Percentiles rank a stretch among this genome's conserved stretches.
phyloP scores from a whole-genome alignment of 2,329 filamentous ascomycete species.

The Fusarium avenaceum region DNA sequence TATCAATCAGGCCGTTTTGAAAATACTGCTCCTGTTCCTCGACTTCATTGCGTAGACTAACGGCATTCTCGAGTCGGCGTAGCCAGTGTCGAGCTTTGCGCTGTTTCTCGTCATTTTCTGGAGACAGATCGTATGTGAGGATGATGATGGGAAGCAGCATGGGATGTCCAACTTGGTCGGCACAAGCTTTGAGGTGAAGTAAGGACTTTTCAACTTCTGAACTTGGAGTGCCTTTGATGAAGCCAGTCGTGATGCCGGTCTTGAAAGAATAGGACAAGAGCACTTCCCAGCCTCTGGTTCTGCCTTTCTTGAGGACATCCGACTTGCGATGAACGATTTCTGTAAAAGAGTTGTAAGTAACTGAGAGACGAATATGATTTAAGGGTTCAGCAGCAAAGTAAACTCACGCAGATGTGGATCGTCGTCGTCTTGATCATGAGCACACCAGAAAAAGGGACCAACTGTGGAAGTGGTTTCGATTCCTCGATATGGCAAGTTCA shows the following conservation, averaged over 20 bases:
- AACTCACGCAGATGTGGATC: slow-evolving; percentile 69
- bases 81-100: slow-evolving; percentile 74
- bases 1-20: slow-evolving; percentile 65
- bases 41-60: slow-evolving; percentile 72
- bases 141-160: slow-evolving; percentile 71
- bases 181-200: slow-evolving; percentile 64
- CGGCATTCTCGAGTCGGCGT: slow-evolving; percentile 70
- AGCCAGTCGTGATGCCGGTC: slow-evolving; percentile 70
- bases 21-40: slow-evolving; percentile 69
- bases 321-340: slow-evolving; percentile 75
- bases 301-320: slow-evolving; percentile 75
- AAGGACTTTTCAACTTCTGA: slow-evolving; percentile 67
- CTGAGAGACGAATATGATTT: not conserved
- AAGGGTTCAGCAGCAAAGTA: not conserved
- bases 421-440: slow-evolving; percentile 68
- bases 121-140: slow-evolving; percentile 69
- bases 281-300: slow-evolving; percentile 74
- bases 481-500: slow-evolving; percentile 68
- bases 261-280: slow-evolving; percentile 71
- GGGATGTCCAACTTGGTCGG: slow-evolving; percentile 67
- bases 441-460: slow-evolving; percentile 74
- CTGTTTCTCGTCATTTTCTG: slow-evolving; percentile 71
- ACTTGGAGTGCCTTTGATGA: slow-evolving; percentile 71
- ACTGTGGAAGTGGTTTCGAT: slow-evolving; percentile 72
- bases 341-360: slow-evolving; percentile 41